These are phyloP conservation scores for Colletotrichum melonis DNA, from an alignment of 2,329 filamentous ascomycete species.

Conservation along the genomic window DNA sequence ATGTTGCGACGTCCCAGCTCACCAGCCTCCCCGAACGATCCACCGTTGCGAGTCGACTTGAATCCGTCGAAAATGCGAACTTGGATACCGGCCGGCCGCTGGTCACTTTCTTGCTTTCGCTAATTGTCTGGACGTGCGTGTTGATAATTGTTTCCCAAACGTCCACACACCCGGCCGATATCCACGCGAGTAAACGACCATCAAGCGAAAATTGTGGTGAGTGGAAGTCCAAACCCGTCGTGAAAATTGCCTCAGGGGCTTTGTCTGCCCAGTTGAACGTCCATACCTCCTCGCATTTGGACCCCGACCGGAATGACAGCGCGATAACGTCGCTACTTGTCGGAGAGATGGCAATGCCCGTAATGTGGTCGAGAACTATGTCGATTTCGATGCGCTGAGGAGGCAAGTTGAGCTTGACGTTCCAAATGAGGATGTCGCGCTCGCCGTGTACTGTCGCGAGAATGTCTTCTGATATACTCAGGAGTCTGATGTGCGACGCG, in stretches of 20 bases:
- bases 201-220: conserved; percentile 22
- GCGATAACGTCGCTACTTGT: background rate
- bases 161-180: conserved; percentile 13
- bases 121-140: conserved; percentile 11
- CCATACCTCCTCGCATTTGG: conserved; percentile 11
- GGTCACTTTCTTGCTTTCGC: conserved; percentile 1
- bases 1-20: conserved; percentile 4
- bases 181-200: conserved; percentile 12
- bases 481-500: conserved; percentile 12
- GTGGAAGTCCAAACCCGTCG: conserved; percentile 9
- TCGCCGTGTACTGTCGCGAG: conserved; percentile 25
- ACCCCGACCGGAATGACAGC: background rate
- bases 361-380: conserved; percentile 19
- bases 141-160: conserved; percentile 25
- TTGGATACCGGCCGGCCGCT: background rate
- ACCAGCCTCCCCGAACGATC: conserved; percentile 12
- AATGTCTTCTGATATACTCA: background rate
- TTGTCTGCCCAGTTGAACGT: conserved; percentile 3
- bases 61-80: conserved; percentile 18
- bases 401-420: background rate
- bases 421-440: conserved; percentile 18
- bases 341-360: conserved; percentile 23
- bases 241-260: background rate
- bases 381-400: conserved; percentile 8
- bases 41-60: conserved; percentile 4